A percentile compares a stretch with the other conserved stretches of the same genome.
phyloP scores from a whole-genome alignment of 768 basidiomycete species.

The Lyophyllum shimeji region DNA sequence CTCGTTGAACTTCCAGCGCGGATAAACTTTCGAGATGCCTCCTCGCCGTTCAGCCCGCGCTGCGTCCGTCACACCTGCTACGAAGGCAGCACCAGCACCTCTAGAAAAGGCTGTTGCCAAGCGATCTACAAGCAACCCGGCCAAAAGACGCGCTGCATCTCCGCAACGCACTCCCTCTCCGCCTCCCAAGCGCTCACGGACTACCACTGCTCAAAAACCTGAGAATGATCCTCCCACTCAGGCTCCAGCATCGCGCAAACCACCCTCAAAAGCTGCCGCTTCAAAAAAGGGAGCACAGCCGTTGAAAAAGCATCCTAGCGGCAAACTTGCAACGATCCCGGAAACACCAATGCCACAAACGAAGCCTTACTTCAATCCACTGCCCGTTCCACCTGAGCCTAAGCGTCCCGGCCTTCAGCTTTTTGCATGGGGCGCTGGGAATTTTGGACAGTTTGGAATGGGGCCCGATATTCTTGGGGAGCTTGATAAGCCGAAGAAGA shows the following conservation, averaged over 20 bases:
- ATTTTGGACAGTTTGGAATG: constrained; percentile 95
- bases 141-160: constrained; percentile 54
- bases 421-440: constrained; percentile 90
- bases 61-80: constrained; percentile 41
- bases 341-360: constrained; percentile 37
- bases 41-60: constrained; percentile 56
- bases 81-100: constrained; percentile 36
- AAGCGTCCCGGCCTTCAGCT: constrained; percentile 67
- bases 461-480: constrained; percentile 75
- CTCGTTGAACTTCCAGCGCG: constrained; percentile 9
- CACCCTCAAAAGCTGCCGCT: constrained; percentile 14
- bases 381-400: constrained; percentile 58
- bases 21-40: constrained; percentile 27
- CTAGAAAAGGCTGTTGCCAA: constrained; percentile 24
- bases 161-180: constrained; percentile 42
- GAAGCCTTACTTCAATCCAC: constrained; percentile 63
- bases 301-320: constrained; percentile 13
- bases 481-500: constrained; percentile 73
- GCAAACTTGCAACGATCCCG: constrained; percentile 23
- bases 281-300: constrained; percentile 24
- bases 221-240: constrained; percentile 40
- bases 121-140: constrained; percentile 32
- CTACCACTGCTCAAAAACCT: constrained; percentile 36
- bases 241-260: constrained; percentile 23
- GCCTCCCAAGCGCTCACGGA: constrained; percentile 50